Conservation (phyloP, 2,329 filamentous ascomycete species). For the Colletotrichum kahawae region DNA sequence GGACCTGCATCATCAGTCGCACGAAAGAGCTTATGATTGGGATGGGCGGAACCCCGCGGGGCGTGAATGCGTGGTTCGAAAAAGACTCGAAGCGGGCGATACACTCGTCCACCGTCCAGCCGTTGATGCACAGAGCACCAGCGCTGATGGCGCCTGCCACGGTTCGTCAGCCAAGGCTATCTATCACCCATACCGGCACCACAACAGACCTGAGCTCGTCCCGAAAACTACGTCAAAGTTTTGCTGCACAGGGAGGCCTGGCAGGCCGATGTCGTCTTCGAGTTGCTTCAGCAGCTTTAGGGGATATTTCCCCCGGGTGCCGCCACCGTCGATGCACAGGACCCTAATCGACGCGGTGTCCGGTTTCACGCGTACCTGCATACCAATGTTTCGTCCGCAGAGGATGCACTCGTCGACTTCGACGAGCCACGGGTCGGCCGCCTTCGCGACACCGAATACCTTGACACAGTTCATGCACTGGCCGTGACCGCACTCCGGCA, state of each 20-base stretch:
- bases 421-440: not conserved
- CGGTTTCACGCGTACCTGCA: not conserved
- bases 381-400: not conserved
- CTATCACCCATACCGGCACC: not conserved
- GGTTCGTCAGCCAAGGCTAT: not conserved
- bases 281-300: constrained; percentile 32
- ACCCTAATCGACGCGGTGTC: not conserved
- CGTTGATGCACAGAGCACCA: not conserved
- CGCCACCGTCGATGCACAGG: constrained; percentile 28
- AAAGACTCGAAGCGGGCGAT: not conserved
- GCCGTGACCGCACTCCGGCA: not conserved
- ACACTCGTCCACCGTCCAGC: not conserved
- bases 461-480: not conserved
- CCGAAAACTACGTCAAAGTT: constrained; percentile 1
- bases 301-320: constrained; percentile 32
- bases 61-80: not conserved
- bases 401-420: not conserved
- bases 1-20: not conserved
- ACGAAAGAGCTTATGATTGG: not conserved
- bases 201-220: not conserved
- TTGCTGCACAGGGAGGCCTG: not conserved
- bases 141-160: not conserved
- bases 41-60: not conserved
- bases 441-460: not conserved
- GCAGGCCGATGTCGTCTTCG: constrained; percentile 25